phyloP scores from a whole-genome alignment of 352 stramenopile genomes.

The Phytophthora citricola region DNA sequence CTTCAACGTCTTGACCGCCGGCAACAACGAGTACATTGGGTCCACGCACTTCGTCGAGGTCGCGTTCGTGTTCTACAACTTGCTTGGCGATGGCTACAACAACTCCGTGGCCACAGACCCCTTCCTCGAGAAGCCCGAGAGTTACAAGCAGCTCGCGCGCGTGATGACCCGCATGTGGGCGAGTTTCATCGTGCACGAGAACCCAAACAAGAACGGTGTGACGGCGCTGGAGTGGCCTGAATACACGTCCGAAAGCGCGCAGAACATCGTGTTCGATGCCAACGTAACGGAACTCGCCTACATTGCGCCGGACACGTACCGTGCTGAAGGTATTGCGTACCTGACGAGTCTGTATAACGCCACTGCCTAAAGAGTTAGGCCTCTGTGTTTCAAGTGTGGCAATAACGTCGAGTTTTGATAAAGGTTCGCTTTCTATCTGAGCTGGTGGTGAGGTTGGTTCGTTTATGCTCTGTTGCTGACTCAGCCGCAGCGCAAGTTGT shows the following conservation, averaged over 20 bases:
- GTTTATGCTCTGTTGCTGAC: not conserved
- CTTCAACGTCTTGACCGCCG: conserved; percentile 33
- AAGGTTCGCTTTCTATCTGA: too few species aligned
- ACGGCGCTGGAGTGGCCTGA: conserved; percentile 32
- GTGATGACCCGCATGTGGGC: conserved; percentile 44
- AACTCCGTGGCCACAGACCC: conserved; percentile 28
- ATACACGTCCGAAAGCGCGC: conserved; percentile 32
- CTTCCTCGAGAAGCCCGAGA: conserved; percentile 29
- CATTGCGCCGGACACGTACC: conserved; percentile 36
- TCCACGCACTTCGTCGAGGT: conserved; percentile 36
- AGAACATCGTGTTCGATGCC: conserved; percentile 39
- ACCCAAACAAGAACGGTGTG: conserved; percentile 25
- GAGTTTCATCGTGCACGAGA: conserved; percentile 40
- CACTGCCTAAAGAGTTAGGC: conserved; percentile 15
- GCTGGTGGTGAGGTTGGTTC: too few species aligned
- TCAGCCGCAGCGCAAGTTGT: too few species aligned
- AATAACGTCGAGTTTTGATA: too few species aligned
- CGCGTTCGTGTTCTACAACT: conserved; percentile 43
- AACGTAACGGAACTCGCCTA: conserved; percentile 41
- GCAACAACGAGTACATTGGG: conserved; percentile 21
- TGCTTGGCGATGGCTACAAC: conserved; percentile 34
- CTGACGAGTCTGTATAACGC: conserved; percentile 32
- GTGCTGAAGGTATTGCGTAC: conserved; percentile 34
- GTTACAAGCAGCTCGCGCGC: conserved; percentile 20
- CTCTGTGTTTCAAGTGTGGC: too few species aligned